Evolutionary conservation across 768 basidiomycete genomes (phyloP), one percentile per base, ranked within the genome.

Genomic region (Lactifluus piperatus): DNA sequence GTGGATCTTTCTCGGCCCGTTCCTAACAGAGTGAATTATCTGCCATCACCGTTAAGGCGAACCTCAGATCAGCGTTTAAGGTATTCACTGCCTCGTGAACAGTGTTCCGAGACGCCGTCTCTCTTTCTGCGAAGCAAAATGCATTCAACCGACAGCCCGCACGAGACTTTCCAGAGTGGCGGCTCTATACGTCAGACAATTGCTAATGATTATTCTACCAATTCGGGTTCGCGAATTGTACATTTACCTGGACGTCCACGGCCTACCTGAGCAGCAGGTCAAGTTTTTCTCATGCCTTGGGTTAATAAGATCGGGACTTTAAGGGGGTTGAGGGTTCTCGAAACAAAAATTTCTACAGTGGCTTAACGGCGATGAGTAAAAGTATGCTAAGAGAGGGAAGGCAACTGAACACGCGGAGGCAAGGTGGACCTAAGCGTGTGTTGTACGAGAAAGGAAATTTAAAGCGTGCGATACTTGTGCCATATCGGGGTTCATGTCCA

Each of bases 41-140:
- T 45, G 51, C 54, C 48, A 37, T 56, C 50, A 45, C 47, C 5
- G 47, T 49, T 36, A 27, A 49, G 26, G 41, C 43, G 41, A 60
- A 45, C 54, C 34, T 55, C 58, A 55, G 58, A 60, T 60, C 58
- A 55, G 58, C 58, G 58, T 60, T 60, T 60, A 60, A 60, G 39
- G 58, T 59, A 49, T 59, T 50, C 52, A 59, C 48, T 54, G 20
- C 52, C 47, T 60, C 43, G 54, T 50, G 54, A 55, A 43, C 22
- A 50, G 32, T 13, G 30, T 55, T 60, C 54, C 48, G 24, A 60
- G 54, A 60, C 58, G 58, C 58, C 58, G 53, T 60, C 58, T 54
- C 24, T 44, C 52, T 34, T 45, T 59, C 54, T 60, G 54, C 43
- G 32, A 18, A 43, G 26, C 20, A n/a, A 43, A 20, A 34, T 14